Evolutionary conservation across 2,329 filamentous ascomycete genomes (phyloP).

Genomic region (Chaetomium strumarium): DNA sequence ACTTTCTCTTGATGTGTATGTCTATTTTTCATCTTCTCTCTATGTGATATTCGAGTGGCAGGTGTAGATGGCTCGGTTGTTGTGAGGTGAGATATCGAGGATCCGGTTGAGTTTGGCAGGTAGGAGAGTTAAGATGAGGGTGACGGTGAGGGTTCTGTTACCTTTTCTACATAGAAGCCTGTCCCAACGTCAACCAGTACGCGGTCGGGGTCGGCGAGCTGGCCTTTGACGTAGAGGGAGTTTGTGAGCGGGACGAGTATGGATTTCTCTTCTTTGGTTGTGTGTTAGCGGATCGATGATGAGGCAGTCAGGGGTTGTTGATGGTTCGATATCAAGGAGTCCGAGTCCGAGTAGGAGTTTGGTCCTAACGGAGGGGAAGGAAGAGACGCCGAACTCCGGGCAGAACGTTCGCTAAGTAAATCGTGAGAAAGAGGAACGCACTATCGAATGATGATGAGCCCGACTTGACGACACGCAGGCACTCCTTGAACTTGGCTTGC

Average conservation of each 20-base stretch:
- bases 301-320: no score
- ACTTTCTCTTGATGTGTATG: no score
- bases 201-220: conserved; percentile 64
- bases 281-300: background rate
- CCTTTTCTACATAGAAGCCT: conserved; percentile 93
- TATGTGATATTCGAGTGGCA: background rate
- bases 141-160: conserved; percentile 28
- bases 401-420: conserved; percentile 14
- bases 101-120: no score
- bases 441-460: conserved; percentile 23
- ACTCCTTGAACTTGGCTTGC: conserved; percentile 88
- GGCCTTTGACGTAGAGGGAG: conserved; percentile 87
- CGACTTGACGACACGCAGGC: conserved; percentile 66
- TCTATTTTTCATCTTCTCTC: background rate
- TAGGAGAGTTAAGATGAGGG: no score
- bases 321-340: no score
- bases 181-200: conserved; percentile 92
- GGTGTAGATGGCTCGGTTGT: background rate
- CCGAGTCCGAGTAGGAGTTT: no score
- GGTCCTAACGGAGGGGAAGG: background rate
- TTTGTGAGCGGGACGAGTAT: conserved; percentile 93
- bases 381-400: no score
- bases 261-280: conserved; percentile 37
- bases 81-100: background rate
- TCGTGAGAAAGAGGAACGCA: conserved; percentile 13